These are phyloP conservation scores for Sporothrix mexicana DNA, from an alignment of 2,329 filamentous ascomycete species.

Conservation along the genomic window DNA sequence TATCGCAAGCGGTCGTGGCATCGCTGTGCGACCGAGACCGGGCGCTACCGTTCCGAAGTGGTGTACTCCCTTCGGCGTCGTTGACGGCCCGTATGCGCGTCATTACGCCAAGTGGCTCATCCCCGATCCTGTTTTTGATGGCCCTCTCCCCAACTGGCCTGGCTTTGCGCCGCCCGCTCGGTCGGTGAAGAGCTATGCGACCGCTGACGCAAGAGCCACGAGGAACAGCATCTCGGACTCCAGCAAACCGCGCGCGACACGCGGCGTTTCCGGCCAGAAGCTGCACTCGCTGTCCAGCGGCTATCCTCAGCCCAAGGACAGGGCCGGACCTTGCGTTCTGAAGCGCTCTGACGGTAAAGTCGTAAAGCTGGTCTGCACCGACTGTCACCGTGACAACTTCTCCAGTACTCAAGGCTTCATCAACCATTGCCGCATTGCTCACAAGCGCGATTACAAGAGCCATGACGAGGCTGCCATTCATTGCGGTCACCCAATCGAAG, in stretches of 20 bases:
- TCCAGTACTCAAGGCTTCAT: conserved; percentile 98
- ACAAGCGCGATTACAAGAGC: conserved; percentile 91
- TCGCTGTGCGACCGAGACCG: conserved; percentile 66
- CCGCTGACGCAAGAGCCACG: conserved; percentile 75
- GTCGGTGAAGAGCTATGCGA: conserved; percentile 51
- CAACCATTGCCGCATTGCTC: conserved; percentile 96
- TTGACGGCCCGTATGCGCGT: conserved; percentile 88
- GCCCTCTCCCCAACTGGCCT: conserved; percentile 57
- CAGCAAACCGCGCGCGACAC: conserved; percentile 58
- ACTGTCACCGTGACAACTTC: conserved; percentile 89
- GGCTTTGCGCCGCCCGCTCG: conserved; percentile 48
- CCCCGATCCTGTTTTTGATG: conserved; percentile 85
- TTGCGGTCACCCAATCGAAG: conserved; percentile 82
- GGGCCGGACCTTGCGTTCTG: conserved; percentile 80
- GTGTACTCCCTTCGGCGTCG: conserved; percentile 87
- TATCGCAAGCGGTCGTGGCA: conserved; percentile 75
- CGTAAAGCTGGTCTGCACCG: conserved; percentile 88
- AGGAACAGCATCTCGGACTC: conserved; percentile 73
- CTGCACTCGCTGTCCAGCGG: conserved; percentile 72
- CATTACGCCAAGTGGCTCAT: conserved; percentile 97
- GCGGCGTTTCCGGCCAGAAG: conserved; percentile 63
- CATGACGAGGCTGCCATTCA: conserved; percentile 92
- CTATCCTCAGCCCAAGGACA: conserved; percentile 77
- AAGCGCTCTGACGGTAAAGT: conserved; percentile 84
- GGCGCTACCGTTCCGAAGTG: conserved; percentile 73